Conservation (phyloP, 1,284 basidiomycete genomes). For the Acaromyces ingoldii region DNA sequence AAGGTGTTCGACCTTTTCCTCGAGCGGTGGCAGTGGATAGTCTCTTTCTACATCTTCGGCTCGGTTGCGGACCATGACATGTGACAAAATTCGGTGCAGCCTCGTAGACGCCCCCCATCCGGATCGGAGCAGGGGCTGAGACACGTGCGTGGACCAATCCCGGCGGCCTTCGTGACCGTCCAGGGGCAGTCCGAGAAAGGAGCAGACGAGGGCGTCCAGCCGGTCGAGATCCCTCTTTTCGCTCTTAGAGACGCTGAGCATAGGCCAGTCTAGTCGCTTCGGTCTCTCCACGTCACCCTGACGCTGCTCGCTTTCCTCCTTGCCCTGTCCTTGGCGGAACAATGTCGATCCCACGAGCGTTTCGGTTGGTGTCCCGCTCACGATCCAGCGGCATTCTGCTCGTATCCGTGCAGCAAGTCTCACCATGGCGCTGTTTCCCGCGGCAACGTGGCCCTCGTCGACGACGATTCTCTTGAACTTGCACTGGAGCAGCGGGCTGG, state of each 20-base stretch:
- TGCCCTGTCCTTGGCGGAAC: background rate
- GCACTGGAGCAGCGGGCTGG: constrained; percentile 14
- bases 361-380: constrained; percentile 21
- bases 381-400: constrained; percentile 23
- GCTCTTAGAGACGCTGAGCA: background rate
- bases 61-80: constrained; percentile 23
- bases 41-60: constrained; percentile 17
- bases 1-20: constrained; percentile 4
- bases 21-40: constrained; percentile 16
- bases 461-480: constrained; percentile 19
- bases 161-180: no score
- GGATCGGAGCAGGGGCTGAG: background rate
- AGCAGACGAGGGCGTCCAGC: constrained; percentile 12
- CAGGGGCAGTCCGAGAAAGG: constrained; percentile 14
- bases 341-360: constrained; percentile 8
- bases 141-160: constrained; percentile 16
- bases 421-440: constrained; percentile 18
- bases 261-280: no score
- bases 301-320: background rate
- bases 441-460: constrained; percentile 21
- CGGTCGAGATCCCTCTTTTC: constrained; percentile 21
- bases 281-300: no score
- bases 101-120: constrained; percentile 14
- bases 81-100: constrained; percentile 10
- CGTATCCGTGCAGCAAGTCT: constrained; percentile 12